Base-by-base conservation (phyloP, 495 filamentous ascomycete genomes). In the Sordaria brevicollis region DNA sequence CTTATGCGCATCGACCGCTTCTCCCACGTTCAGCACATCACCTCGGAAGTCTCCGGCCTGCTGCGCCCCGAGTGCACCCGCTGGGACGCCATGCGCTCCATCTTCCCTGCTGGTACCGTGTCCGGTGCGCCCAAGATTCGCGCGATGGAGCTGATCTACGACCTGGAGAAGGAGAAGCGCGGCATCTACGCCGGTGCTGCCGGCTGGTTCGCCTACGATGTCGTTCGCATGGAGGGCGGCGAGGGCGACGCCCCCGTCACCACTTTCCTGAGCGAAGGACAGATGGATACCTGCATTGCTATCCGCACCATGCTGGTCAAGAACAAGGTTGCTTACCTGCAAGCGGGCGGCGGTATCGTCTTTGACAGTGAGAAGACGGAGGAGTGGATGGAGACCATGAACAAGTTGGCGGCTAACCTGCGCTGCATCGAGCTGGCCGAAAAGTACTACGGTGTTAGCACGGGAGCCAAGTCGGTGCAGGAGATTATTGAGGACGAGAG, bases 261-360 rank as follows among this genome's bases (percentile, higher is more conserved):
- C 37, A 76, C 72, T 0, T 39, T 65, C 10, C 9, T 68, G 10
- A 70, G 75, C 34, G 89, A 93, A 68, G 95, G 96, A 9, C 93
- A 92, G 13, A 98, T 99, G 95, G 95, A 99, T 78, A 97, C 94
- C 2, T 97, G 94, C 78, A 99, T 99, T 80, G 95, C 95, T n/a
- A 83, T 99, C 70, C 87, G 95, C 41, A 99, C 95, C 9, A 99
- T 99, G 95, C 74, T 97, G 76, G 85, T 95, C 62, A 98, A 98
- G 82, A 91, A 96, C 69, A 91, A 90, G 0, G 84, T 94, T 41
- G 94, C 93, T 25, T 98, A 96, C 80, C 84, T 99, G 41, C 96
- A 98, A 77, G 95, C 95, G 37, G 92, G 93, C n/a, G 95, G 95
- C 43, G 95, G 95, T 17, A 98, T 99, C 75, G 95, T 99, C 25